A percentile compares a stretch with the other conserved stretches of the same genome.
Conservation (phyloP, 225 moss, liverwort and hornwort genomes). For the Sphagnum tenellum region DNA sequence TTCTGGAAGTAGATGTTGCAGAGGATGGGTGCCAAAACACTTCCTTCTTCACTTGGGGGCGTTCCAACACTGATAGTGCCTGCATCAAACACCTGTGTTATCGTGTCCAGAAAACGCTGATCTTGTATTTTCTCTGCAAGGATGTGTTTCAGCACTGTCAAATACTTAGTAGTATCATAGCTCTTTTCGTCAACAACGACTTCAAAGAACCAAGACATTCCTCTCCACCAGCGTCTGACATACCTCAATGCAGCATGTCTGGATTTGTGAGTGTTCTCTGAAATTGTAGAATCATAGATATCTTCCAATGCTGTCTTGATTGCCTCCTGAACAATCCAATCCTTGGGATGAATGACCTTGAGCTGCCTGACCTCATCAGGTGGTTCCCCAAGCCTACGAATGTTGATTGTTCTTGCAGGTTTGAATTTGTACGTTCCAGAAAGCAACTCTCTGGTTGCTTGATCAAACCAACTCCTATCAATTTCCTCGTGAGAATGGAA, state of each 20-base stretch:
- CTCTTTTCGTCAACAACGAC: constrained; percentile 18
- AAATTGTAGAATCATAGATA: constrained; percentile 12
- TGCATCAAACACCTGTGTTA: constrained; percentile 50
- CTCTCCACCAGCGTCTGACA: constrained; percentile 45
- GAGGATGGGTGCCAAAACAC: constrained; percentile 30
- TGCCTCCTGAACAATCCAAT: constrained; percentile 38
- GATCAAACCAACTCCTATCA: constrained; percentile 48
- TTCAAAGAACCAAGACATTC: constrained; percentile 47
- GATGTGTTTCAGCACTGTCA: constrained; percentile 37
- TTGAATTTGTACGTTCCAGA: constrained; percentile 35
- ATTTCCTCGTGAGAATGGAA: constrained; percentile 25
- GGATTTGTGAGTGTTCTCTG: constrained; percentile 22
- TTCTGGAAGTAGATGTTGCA: constrained; percentile 46
- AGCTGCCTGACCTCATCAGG: constrained; percentile 28
- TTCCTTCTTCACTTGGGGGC: constrained; percentile 28
- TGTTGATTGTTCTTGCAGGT: constrained; percentile 30
- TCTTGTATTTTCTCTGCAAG: constrained; percentile 42
- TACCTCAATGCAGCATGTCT: constrained; percentile 42
- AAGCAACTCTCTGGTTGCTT: constrained; percentile 25
- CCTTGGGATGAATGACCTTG: constrained; percentile 29
- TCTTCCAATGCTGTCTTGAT: constrained; percentile 22
- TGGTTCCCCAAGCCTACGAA: constrained; percentile 26
- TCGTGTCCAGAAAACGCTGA: constrained; percentile 32
- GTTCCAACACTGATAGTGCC: constrained; percentile 30
- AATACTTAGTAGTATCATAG: constrained; percentile 28